Evolutionary conservation across 1,284 basidiomycete species (phyloP).

Genomic region (Fomitiporia mediterranea): DNA sequence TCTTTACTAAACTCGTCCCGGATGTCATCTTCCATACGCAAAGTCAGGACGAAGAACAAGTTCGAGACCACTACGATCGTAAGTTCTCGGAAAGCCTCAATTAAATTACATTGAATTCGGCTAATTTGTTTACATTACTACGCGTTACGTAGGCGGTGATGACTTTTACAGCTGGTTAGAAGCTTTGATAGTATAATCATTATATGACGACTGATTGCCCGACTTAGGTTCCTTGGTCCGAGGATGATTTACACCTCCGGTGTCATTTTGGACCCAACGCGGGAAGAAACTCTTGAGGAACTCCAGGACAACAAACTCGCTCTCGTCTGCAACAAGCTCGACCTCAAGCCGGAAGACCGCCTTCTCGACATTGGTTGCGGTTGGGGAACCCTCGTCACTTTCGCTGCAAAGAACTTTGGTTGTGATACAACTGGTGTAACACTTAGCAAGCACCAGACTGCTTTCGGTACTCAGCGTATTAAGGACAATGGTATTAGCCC

Average conservation of each 20-base stretch:
- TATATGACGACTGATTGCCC: slow-evolving; percentile 1
- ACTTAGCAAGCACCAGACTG: slow-evolving; percentile 85
- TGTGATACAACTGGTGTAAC: slow-evolving; percentile 97
- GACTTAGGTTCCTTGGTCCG: slow-evolving; percentile 80
- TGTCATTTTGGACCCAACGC: slow-evolving; percentile 72
- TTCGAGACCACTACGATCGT: slow-evolving; percentile 96
- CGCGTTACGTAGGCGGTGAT: slow-evolving; percentile 58
- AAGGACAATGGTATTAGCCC: slow-evolving; percentile 72
- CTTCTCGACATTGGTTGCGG: slow-evolving; percentile 96
- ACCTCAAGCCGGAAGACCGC: slow-evolving; percentile 77
- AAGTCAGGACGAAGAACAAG: slow-evolving; percentile 91
- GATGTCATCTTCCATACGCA: slow-evolving; percentile 91
- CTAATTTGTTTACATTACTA: slow-evolving; percentile 17
- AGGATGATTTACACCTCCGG: slow-evolving; percentile 99
- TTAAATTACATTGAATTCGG: slow-evolving; percentile 1
- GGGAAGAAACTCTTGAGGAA: slow-evolving; percentile 86
- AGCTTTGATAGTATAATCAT: not conserved
- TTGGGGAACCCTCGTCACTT: slow-evolving; percentile 94
- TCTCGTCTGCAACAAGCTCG: slow-evolving; percentile 92
- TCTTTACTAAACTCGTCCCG: slow-evolving; percentile 84
- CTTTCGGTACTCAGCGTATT: slow-evolving; percentile 90
- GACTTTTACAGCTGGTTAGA: slow-evolving; percentile 87
- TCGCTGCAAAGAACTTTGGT: slow-evolving; percentile 95
- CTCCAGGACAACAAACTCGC: slow-evolving; percentile 99
- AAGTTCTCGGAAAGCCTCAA: too few relatives aligned